phyloP scores from a whole-genome alignment of 2,329 filamentous ascomycete genomes.

The Alternaria atra region DNA sequence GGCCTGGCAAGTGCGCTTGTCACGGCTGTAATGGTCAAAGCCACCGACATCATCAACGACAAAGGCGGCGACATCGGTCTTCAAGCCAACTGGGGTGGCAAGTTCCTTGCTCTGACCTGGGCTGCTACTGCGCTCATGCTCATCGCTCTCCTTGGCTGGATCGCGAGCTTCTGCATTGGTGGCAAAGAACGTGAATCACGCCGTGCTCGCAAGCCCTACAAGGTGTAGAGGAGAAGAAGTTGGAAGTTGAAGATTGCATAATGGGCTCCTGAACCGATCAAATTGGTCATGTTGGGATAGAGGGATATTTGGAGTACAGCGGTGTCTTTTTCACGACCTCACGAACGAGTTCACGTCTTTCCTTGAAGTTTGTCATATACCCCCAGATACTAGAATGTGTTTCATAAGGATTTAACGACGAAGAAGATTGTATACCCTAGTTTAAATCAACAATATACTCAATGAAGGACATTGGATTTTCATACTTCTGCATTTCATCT shows the following conservation, averaged over 20 bases:
- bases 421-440: background rate
- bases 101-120: conserved; percentile 69
- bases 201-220: conserved; percentile 2
- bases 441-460: background rate
- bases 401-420: background rate
- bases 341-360: conserved; percentile 2
- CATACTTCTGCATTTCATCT: background rate
- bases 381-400: conserved; percentile 4
- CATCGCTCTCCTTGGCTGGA: conserved; percentile 42
- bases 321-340: background rate
- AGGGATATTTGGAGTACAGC: background rate
- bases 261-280: background rate
- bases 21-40: conserved; percentile 68
- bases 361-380: conserved; percentile 9
- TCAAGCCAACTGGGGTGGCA: conserved; percentile 59
- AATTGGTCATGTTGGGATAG: background rate
- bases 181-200: background rate
- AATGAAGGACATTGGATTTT: background rate
- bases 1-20: conserved; percentile 79
- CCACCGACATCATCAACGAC: conserved; percentile 61
- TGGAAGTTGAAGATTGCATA: background rate
- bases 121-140: conserved; percentile 60
- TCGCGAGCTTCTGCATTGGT: conserved; percentile 42
- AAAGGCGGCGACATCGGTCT: conserved; percentile 62
- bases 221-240: background rate